Evolutionary conservation across 225 moss, liverwort and hornwort species (phyloP), one percentile per base, ranked within the genome.

Genomic region (Asterella californica): DNA sequence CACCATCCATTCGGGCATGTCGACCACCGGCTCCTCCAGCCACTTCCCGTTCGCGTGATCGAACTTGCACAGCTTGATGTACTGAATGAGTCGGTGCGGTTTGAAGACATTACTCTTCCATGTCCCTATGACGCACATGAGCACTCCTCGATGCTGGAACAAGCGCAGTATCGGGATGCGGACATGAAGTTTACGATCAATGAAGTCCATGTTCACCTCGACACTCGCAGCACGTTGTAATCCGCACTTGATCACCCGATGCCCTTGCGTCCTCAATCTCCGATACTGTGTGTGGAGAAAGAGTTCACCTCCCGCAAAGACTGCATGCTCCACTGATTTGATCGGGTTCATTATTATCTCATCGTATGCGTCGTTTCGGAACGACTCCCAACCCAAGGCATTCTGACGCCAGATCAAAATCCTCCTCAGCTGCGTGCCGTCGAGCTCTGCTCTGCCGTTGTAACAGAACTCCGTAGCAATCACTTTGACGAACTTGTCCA

Each of bases 131-230:
- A 42, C 22, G 60, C 60, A 36, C 76, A 61, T 61, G 61, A 62
- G 54, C 7, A 17, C 14, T 19, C 76, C 76, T 59, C 76, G 37
- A 47, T 77, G 76, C n/a, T 77, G 76, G 62, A 77, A 77, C 21
- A 77, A 9, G 62, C 62, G 63, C 42, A 77, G n/a, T 0, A 77
- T 45, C 0, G 52, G 74, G 5, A 7, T 19, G 54, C 27, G 21
- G 2, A 29, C 6, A 21, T 32, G n/a, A n/a, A 32, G 7, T n/a
- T 1, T 4, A 12, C 11, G 29, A 1, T 14, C 36, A 0, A 32
- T 1, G 76, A 77, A 25, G 36, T 18, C 57, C 75, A 57, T 32
- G 34, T 34, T 25, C 55, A 77, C 61, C 73, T 70, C 70, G 30
- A 74, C 32, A 29, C 42, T 46, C 10, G 10, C 37, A 5, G 37